Evolutionary conservation across 1,139 yeast species (phyloP), one percentile per base, ranked within the genome.

Genomic region (Blastobotrys serpentis): DNA sequence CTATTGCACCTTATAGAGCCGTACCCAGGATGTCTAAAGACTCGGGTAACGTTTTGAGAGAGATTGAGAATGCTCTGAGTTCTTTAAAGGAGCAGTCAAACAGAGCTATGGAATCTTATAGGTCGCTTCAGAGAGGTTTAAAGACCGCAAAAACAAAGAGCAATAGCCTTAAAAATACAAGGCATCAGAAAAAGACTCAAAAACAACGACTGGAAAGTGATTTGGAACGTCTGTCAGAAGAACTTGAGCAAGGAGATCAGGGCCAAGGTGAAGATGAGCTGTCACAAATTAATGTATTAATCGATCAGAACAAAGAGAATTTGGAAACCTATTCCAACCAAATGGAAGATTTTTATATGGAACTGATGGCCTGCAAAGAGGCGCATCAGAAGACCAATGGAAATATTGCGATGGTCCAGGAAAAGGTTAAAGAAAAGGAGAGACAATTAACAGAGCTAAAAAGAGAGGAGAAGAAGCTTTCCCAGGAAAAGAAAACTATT

Each of bases 1-100:
- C 95, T 0, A 67, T 83, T 4, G 69, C 67, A 55, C 80, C 68
- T 49, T 61, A 65, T 46, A 49, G 55, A 16, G 46, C 44, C 6
- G 47, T 54, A 2, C 54, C 58, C 5, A 53, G 61, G 18, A 57
- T 63, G 60, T 26, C 32, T 22, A 52, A 52, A 5, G 53, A 53
- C 30, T 41, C 42, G 2, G 47, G 42, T 10, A 37, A 38, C 23
- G 55, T 54, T 14, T 44, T 58, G 22, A 42, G 38, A 33, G 43
- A 29, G 8, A 33, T 46, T 11, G 36, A 45, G 32, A 4, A 11
- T 7, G 7, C 32, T 29, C 32, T 29, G 14, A 7, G 32, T n/a
- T n/a, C n/a, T n/a, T n/a, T n/a, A n/a, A n/a, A n/a, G n/a, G n/a
- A n/a, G n/a, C n/a, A n/a, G n/a, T n/a, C n/a, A n/a, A n/a, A n/a